Base-by-base conservation (phyloP, 805 yeast genomes). In the Saturnispora quitensis region DNA sequence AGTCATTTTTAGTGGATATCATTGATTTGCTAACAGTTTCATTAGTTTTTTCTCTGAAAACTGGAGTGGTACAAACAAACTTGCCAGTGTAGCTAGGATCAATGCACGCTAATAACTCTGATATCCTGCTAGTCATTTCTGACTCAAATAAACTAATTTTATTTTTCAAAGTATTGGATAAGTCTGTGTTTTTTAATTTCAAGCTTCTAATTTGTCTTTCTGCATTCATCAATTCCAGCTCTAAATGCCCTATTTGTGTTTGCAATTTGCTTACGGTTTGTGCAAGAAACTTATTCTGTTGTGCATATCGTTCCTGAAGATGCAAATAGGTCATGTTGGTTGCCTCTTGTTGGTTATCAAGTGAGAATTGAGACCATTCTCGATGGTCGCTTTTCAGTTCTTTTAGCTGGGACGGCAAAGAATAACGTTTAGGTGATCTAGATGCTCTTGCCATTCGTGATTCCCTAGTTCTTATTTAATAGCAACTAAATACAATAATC, bases 251-350 rank as follows among this genome's bases (percentile, higher is more conserved):
- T 25, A 84, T 68, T 56, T 72, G 77, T 38, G 73, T 62, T 72
- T 75, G 69, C 61, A 83, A 67, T 22, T 71, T 62, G 3, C 84
- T 74, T 61, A 81, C 82, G 47, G 74, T 76, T 55, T 73, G 77
- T 1, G 87, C 87, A 27, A 85, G 64, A n/a, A 76, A 73, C 50
- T 71, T 72, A 63, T 84, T 84, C 58, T 78, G 83, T n/a, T 61
- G 62, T 5, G 62, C 47, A 50, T 69, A 73, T 45, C 65, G 59
- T 35, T 58, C 51, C 47, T 61, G 60, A 18, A 62, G 36, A 9
- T 44, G 36, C n/a, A 36, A 40, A 38, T 36, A 44, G 6, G 40
- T 27, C 4, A 43, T 18, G 34, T n/a, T 47, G 10, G 22, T 13
- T 34, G 45, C 43, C 17, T 33, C 17, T 27, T 50, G 36, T 33